These are phyloP conservation scores for Boletus hoseneyae DNA, from an alignment of 1,284 basidiomycete species.

Conservation along the genomic window DNA sequence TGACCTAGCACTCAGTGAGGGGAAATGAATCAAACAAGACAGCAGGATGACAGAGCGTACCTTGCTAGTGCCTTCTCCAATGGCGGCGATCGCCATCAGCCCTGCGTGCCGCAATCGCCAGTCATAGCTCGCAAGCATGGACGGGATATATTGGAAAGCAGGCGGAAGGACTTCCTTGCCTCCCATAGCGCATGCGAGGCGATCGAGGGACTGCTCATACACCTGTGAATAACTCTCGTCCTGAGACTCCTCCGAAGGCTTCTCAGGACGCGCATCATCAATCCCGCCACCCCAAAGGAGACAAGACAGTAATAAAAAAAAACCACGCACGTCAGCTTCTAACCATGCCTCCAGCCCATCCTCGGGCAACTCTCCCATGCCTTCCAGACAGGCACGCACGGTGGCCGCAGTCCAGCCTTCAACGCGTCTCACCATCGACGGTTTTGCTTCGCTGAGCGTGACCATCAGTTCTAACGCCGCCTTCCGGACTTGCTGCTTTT, in stretches of 20 bases:
- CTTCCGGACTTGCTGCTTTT: constrained; percentile 56
- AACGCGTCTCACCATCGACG: constrained; percentile 61
- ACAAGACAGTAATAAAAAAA: not conserved
- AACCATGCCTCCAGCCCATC: constrained; percentile 64
- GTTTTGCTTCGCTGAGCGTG: constrained; percentile 64
- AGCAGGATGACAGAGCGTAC: constrained; percentile 27
- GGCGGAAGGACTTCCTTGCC: constrained; percentile 68
- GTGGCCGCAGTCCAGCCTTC: constrained; percentile 66
- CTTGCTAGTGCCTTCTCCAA: constrained; percentile 73
- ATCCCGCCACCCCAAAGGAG: not conserved
- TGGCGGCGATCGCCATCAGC: constrained; percentile 75
- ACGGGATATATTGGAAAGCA: constrained; percentile 76
- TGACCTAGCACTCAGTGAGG: constrained; percentile 41
- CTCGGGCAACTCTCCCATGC: constrained; percentile 74
- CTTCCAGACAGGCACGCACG: constrained; percentile 71
- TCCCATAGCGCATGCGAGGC: constrained; percentile 71
- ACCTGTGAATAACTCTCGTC: constrained; percentile 72
- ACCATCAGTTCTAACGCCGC: constrained; percentile 76
- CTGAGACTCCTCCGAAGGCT: constrained; percentile 66
- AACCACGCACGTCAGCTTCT: constrained; percentile 61
- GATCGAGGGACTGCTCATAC: constrained; percentile 76
- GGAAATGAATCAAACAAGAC: not conserved
- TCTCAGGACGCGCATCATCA: constrained; percentile 10
- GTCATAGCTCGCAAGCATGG: constrained; percentile 73
- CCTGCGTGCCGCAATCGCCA: constrained; percentile 82